Base-by-base conservation (phyloP, 768 basidiomycete species). In the Lactarius evosmus region DNA sequence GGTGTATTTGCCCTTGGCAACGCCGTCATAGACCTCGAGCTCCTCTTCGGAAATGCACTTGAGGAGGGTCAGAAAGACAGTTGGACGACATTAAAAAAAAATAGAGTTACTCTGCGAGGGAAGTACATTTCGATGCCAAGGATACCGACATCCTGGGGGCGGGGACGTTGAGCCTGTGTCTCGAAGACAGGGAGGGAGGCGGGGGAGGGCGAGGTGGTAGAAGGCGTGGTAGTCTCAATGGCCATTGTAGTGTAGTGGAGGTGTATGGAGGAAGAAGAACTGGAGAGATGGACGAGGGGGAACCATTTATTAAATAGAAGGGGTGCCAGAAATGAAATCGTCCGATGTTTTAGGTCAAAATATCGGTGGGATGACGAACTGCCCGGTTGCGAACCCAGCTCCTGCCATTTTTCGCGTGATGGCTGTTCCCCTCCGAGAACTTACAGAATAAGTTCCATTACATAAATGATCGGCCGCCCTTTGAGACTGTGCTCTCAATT, bases 31-130 rank as follows among this genome's bases (percentile, higher is more conserved):
- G 16, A 62, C 68, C 50, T 67, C 68, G 27, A 99, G 87, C 68
- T 91, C 95, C 58, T 88, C 85, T 78, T 98, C 95, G 9, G 95
- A 95, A 78, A 99, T 91, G 78, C 95, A 97, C 89, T 97, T 56
- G 9, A 54, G 8, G 50, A 46, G 27, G 1, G 34, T 55, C 19
- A 55, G 55, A 60, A 51, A 5, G 30, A 38, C 17, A 27, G 19
- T 27, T 2, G 17, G 32, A 56, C 9, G 64, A 51, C 7, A 49
- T 16, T 50, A 53, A 36, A 51, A 4, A 22, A 51, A 25, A 9
- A 2, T 12, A 16, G 27, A 34, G 4, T 0, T 3, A 60, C 68
- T 44, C 68, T 60, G 41, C 19, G 58, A 55, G 68, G 68, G 56
- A 69, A 69, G 57, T 69, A 67, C 68, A 69, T 69, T 34, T 69